Base-by-base conservation (phyloP, 164 flowering plant species). In the Macadamia integrifolia region DNA sequence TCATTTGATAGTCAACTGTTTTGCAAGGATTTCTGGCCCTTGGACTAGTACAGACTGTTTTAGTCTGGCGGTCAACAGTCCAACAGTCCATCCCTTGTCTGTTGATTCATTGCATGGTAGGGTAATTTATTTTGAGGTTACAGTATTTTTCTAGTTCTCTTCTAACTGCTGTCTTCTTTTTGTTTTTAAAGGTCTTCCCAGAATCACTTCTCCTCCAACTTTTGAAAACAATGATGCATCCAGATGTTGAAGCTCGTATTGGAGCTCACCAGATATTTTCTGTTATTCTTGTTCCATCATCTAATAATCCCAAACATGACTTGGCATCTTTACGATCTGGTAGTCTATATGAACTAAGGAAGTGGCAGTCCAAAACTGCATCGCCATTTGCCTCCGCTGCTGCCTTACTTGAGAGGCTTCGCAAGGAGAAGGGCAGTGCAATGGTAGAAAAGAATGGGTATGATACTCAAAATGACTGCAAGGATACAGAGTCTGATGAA, bases 231-330 rank as follows among this genome's bases (percentile, higher is more conserved):
- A 94, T 90, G 97, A 67, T 88, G 74, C 97, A 91, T 74, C 79
- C 95, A 42, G 92, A 90, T 75, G 76, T 74, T 53, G 96, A 90
- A 75, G 75, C 82, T 18, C 96, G 97, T 18, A 69, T 86, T 49
- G 89, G 86, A 67, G 96, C 90, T 8, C 98, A 94, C 78, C 89
- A 83, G 31, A 85, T 94, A 75, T 92, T 85, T 72, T 77, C 89
- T 56, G 76, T 78, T 77, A 83, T 94, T 67, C 87, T 94, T 6
- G 65, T 81, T 71, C 90, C 96, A 55, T 75, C 75, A 64, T 82
- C 81, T 66, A 75, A 67, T 71, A 73, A 75, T 71, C 73, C 78
- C 6, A 77, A 70, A 62, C 76, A 78, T 67, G 90, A 79, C 62
- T 69, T 56, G 53, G 35, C 77, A 55, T 78, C 79, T 31, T 60